Percentiles rank a stretch among this genome's conserved stretches.
Conservation (phyloP, 2,329 filamentous ascomycete genomes). For the Tetracladium maxilliforme region DNA sequence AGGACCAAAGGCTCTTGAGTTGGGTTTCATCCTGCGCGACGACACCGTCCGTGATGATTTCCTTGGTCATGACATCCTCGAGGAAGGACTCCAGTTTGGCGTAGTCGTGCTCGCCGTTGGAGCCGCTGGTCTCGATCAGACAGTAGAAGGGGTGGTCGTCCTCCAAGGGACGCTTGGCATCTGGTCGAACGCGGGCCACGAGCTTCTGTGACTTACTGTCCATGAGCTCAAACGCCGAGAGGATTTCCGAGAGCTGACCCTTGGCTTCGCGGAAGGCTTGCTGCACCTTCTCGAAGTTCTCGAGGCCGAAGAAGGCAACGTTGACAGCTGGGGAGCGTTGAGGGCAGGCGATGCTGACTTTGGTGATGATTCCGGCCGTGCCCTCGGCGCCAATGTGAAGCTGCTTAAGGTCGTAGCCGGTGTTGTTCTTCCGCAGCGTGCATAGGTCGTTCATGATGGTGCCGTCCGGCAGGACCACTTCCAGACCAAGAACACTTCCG, state of each 20-base stretch:
- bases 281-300: constrained; percentile 82
- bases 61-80: constrained; percentile 79
- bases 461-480: constrained; percentile 86
- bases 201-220: constrained; percentile 70
- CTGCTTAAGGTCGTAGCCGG: constrained; percentile 93
- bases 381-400: constrained; percentile 93
- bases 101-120: constrained; percentile 83
- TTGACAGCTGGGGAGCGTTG: constrained; percentile 80
- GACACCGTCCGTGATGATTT: constrained; percentile 78
- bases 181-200: constrained; percentile 58
- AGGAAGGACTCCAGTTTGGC: constrained; percentile 85
- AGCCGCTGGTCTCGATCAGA: constrained; percentile 89
- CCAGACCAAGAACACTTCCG: constrained; percentile 80
- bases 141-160: constrained; percentile 87
- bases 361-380: constrained; percentile 88
- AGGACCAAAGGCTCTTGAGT: constrained; percentile 70
- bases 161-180: constrained; percentile 69
- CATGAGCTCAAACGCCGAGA: constrained; percentile 97
- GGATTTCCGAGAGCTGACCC: constrained; percentile 78
- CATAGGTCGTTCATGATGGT: constrained; percentile 82
- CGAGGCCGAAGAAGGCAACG: constrained; percentile 84
- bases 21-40: constrained; percentile 91
- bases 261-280: constrained; percentile 81
- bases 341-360: constrained; percentile 76
- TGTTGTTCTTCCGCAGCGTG: constrained; percentile 93